Evolutionary conservation across 306 rosid genomes (phyloP).

Genomic region (Ormosia semicastrata): DNA sequence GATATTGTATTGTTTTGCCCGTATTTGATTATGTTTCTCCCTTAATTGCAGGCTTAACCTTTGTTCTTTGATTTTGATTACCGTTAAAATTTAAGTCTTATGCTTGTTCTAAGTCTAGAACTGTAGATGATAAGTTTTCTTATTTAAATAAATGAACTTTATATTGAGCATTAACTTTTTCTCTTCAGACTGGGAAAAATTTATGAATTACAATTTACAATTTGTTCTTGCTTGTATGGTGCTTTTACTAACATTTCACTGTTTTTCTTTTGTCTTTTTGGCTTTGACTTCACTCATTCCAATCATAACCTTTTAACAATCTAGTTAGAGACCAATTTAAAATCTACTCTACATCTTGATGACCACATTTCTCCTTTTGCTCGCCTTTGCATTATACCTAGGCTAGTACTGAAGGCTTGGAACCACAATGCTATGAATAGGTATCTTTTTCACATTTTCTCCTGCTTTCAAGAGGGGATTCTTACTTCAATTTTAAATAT

Average conservation of each 20-base stretch:
- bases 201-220: neutral
- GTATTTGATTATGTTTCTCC: neutral
- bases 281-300: neutral
- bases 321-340: neutral
- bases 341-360: neutral
- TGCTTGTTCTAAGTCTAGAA: neutral
- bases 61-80: neutral
- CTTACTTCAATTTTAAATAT: slow-evolving; percentile 11
- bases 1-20: neutral
- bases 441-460: neutral
- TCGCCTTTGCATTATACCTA: neutral
- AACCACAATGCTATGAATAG: neutral
- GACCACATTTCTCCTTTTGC: neutral
- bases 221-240: neutral
- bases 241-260: neutral
- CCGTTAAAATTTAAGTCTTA: neutral
- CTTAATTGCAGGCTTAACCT: neutral
- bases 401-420: neutral
- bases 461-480: neutral
- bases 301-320: neutral
- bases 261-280: neutral
- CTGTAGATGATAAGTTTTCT: neutral
- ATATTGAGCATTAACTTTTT: neutral
- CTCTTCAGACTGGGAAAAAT: neutral
- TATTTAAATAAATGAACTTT: neutral